These are phyloP conservation scores for Cordia subcordata DNA, from an alignment of 257 asterid species.

Conservation along the genomic window DNA sequence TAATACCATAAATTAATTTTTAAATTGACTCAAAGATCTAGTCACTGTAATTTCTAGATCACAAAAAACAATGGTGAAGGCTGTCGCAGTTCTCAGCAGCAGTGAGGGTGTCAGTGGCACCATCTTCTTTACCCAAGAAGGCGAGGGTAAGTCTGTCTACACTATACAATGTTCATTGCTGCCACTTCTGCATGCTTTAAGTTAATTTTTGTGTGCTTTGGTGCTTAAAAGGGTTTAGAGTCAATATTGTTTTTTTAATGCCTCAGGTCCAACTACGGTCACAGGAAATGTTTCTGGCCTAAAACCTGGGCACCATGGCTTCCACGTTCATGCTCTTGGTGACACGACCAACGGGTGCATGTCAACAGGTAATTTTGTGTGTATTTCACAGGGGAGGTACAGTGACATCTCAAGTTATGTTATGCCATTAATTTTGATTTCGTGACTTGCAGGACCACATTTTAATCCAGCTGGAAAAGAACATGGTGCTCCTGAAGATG, in stretches of 20 bases:
- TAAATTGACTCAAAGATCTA: too few relatives aligned
- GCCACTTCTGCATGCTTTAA: too few relatives aligned
- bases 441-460: constrained; percentile 68
- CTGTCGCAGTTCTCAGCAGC: constrained; percentile 82
- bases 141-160: constrained; percentile 51
- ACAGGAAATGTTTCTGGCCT: constrained; percentile 80
- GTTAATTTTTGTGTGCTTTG: background rate
- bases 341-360: constrained; percentile 99
- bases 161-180: background rate
- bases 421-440: background rate
- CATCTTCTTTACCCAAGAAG: constrained; percentile 69
- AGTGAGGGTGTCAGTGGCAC: constrained; percentile 90
- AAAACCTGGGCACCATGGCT: constrained; percentile 89
- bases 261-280: constrained; percentile 69
- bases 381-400: background rate
- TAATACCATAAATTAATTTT: too few relatives aligned
- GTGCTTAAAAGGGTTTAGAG: background rate
- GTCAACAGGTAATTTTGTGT: constrained; percentile 72
- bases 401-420: background rate
- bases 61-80: constrained; percentile 85
- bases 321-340: constrained; percentile 97
- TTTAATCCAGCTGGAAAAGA: constrained; percentile 78
- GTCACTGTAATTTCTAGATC: constrained; percentile 34
- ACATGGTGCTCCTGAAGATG: constrained; percentile 92
- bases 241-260: constrained; percentile 7